These are phyloP conservation scores for Lipomyces chichibuensis DNA, from an alignment of 805 yeast genomes.

Conservation along the genomic window DNA sequence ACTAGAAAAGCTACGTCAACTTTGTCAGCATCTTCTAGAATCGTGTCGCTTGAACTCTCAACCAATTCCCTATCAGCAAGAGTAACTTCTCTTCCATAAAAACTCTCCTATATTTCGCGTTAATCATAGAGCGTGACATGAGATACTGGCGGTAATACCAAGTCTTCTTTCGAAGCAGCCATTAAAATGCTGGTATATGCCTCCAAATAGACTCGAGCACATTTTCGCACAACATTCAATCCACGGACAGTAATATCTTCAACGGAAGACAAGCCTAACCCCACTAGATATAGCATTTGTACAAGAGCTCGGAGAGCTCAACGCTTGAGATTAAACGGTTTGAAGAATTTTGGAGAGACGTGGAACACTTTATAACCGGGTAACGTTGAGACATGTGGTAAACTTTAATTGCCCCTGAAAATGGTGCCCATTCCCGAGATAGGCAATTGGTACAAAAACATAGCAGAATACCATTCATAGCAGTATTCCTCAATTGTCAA, in stretches of 20 bases:
- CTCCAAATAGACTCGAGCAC: slow-evolving; percentile 90
- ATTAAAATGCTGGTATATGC: slow-evolving; percentile 93
- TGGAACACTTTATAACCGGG: neutral
- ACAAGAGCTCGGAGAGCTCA: neutral
- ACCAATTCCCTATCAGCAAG: slow-evolving; percentile 95
- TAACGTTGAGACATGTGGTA: neutral
- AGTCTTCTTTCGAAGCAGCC: slow-evolving; percentile 78
- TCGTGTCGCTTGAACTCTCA: slow-evolving; percentile 83
- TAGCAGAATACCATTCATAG: no score
- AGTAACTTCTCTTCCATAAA: slow-evolving; percentile 81
- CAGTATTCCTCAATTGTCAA: no score
- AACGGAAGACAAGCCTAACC: slow-evolving; percentile 87
- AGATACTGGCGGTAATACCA: slow-evolving; percentile 40
- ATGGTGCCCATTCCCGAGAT: no score
- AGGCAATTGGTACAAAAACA: no score
- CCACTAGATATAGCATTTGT: slow-evolving; percentile 85
- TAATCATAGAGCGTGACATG: no score
- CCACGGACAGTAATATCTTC: slow-evolving; percentile 95
- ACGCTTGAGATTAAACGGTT: neutral
- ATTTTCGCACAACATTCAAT: slow-evolving; percentile 74
- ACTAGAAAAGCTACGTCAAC: slow-evolving; percentile 93
- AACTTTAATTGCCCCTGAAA: slow-evolving; percentile 7
- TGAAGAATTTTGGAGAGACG: no score
- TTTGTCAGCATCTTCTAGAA: slow-evolving; percentile 70
- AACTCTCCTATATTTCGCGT: slow-evolving; percentile 53